Evolutionary conservation across 2,329 filamentous ascomycete species (phyloP).

Genomic region (Epichloe gansuensis): DNA sequence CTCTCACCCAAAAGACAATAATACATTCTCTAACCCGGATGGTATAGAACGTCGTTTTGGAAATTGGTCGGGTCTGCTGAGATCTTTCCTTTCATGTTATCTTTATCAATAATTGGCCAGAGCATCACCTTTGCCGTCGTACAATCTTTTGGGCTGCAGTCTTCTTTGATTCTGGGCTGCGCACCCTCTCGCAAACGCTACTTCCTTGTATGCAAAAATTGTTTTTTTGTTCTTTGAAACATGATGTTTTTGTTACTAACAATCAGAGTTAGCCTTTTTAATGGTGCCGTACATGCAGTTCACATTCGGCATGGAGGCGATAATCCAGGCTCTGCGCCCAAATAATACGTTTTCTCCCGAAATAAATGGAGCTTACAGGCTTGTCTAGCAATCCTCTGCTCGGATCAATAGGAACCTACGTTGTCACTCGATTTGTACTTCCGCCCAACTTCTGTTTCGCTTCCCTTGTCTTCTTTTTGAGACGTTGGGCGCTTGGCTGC

Average conservation of each 20-base stretch:
- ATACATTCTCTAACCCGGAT: neutral
- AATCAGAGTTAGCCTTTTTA: constrained; percentile 45
- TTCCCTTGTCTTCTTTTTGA: constrained; percentile 55
- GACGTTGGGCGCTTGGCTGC: constrained; percentile 44
- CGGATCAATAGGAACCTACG: constrained; percentile 42
- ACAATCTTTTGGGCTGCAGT: constrained; percentile 42
- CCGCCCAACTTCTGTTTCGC: constrained; percentile 53
- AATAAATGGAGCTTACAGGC: constrained; percentile 48
- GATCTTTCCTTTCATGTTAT: constrained; percentile 43
- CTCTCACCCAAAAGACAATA: neutral
- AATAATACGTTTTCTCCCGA: constrained; percentile 43
- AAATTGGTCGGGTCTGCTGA: constrained; percentile 35
- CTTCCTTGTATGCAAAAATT: constrained; percentile 37
- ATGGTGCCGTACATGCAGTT: constrained; percentile 54
- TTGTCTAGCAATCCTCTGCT: constrained; percentile 40
- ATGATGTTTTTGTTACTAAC: neutral
- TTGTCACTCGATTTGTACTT: constrained; percentile 42
- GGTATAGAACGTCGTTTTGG: constrained; percentile 24
- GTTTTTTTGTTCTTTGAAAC: neutral
- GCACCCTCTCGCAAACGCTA: constrained; percentile 43
- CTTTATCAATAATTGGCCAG: constrained; percentile 45
- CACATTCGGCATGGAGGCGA: constrained; percentile 49
- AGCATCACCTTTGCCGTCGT: constrained; percentile 43
- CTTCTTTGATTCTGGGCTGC: constrained; percentile 40
- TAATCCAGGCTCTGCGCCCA: constrained; percentile 41